These are phyloP conservation scores for Alternaria infectoria DNA, from an alignment of 2,329 filamentous ascomycete species.

Conservation along the genomic window DNA sequence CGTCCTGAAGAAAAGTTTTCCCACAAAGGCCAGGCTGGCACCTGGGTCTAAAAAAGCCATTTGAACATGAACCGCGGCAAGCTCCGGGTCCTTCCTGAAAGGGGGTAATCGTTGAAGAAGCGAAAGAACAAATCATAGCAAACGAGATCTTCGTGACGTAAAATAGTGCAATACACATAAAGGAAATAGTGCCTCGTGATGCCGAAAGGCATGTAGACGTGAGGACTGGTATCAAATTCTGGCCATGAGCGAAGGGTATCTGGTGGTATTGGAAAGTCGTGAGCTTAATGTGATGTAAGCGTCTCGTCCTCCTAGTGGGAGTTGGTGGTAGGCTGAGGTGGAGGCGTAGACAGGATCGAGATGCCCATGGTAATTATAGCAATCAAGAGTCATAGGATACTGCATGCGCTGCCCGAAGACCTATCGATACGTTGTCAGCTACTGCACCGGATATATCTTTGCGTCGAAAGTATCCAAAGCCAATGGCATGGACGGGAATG, in stretches of 20 bases:
- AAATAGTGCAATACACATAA: slow-evolving; percentile 4
- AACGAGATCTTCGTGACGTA: slow-evolving; percentile 2
- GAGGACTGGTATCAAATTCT: neutral
- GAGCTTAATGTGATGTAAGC: slow-evolving; percentile 2
- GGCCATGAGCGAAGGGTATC: slow-evolving; percentile 1
- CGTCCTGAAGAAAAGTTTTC: neutral
- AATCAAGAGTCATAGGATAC: slow-evolving; percentile 43
- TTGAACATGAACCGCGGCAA: slow-evolving; percentile 39
- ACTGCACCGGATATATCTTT: neutral
- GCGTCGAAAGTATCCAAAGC: neutral
- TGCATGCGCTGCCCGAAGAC: slow-evolving; percentile 41
- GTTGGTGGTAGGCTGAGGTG: neutral
- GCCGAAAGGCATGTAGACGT: neutral
- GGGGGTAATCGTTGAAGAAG: slow-evolving; percentile 41
- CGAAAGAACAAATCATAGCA: slow-evolving; percentile 16
- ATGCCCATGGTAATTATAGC: slow-evolving; percentile 30
- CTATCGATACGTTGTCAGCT: slow-evolving; percentile 24
- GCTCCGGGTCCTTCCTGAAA: slow-evolving; percentile 39
- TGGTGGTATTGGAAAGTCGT: neutral
- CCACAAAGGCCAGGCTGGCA: slow-evolving; percentile 31
- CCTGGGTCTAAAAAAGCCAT: slow-evolving; percentile 34
- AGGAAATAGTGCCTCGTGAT: neutral
- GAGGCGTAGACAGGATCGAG: slow-evolving; percentile 20
- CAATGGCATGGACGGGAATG: neutral
- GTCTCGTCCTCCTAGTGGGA: neutral